Evolutionary conservation across 768 basidiomycete species (phyloP).

Genomic region (Ramaria sp.): DNA sequence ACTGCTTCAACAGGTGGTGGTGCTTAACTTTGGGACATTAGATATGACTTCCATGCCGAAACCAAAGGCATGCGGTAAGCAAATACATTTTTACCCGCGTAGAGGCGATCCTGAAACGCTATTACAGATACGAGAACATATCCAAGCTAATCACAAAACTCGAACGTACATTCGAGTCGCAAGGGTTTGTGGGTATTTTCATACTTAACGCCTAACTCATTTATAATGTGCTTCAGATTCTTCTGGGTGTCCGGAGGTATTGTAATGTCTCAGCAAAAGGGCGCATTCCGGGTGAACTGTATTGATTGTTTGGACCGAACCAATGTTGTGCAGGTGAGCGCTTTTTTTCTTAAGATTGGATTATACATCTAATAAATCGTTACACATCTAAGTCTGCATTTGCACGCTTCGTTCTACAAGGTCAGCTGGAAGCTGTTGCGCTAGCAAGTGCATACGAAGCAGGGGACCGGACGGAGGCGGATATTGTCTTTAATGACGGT

Average conservation of each 20-base stretch:
- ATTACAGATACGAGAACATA: conserved; percentile 77
- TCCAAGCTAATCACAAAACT: conserved; percentile 62
- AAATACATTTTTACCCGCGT: neutral
- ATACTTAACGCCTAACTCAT: neutral
- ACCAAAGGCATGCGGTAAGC: conserved; percentile 89
- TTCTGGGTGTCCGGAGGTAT: conserved; percentile 69
- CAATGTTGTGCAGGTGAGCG: conserved; percentile 77
- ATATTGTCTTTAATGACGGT: conserved; percentile 76
- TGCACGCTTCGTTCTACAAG: conserved; percentile 69
- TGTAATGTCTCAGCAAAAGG: conserved; percentile 71
- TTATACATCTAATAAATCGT: conserved; percentile 3
- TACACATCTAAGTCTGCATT: conserved; percentile 67
- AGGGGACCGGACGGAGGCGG: conserved; percentile 45
- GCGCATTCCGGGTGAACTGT: conserved; percentile 85
- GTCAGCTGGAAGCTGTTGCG: conserved; percentile 65
- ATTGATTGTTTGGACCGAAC: conserved; percentile 94
- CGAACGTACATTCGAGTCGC: conserved; percentile 63
- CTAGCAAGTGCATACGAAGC: conserved; percentile 44
- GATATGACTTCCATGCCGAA: conserved; percentile 88
- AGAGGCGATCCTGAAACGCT: neutral
- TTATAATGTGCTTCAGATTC: conserved; percentile 35
- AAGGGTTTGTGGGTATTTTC: conserved; percentile 45
- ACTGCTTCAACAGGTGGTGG: neutral
- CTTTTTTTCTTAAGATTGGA: neutral
- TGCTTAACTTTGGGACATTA: conserved; percentile 6